Conservation (phyloP, 352 stramenopile genomes). For the Pythium rhizo-oryzae region DNA sequence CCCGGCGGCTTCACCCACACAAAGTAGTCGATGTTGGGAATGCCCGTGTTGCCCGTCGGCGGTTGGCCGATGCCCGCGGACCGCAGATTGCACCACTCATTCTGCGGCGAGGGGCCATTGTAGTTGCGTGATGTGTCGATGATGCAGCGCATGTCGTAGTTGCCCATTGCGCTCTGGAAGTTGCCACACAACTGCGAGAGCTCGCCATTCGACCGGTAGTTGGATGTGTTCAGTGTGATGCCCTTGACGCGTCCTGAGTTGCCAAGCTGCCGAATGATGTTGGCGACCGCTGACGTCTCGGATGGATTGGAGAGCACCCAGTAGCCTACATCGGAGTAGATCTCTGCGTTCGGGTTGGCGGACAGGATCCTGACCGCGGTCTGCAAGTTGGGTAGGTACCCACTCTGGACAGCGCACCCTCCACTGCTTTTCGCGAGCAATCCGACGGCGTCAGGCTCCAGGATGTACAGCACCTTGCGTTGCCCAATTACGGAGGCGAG, state of each 20-base stretch:
- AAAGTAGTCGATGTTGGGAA: slow-evolving; percentile 65
- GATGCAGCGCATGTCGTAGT: slow-evolving; percentile 43
- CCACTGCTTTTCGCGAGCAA: slow-evolving; percentile 42
- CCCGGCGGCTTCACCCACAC: slow-evolving; percentile 72
- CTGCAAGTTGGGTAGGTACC: slow-evolving; percentile 54
- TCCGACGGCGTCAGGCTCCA: slow-evolving; percentile 66
- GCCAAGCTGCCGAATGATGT: slow-evolving; percentile 45
- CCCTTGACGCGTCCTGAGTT: slow-evolving; percentile 48
- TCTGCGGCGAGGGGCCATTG: slow-evolving; percentile 33
- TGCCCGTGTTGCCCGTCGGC: slow-evolving; percentile 47
- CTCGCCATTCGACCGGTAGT: slow-evolving; percentile 63
- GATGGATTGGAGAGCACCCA: slow-evolving; percentile 40
- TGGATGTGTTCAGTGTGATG: slow-evolving; percentile 75
- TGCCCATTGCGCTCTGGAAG: slow-evolving; percentile 50
- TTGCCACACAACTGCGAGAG: slow-evolving; percentile 50
- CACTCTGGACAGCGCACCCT: slow-evolving; percentile 41
- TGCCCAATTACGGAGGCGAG: slow-evolving; percentile 44
- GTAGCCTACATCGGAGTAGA: slow-evolving; percentile 69
- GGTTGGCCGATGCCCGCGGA: slow-evolving; percentile 55
- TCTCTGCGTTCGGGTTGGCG: slow-evolving; percentile 51
- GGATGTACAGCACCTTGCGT: slow-evolving; percentile 67
- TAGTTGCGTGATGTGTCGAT: slow-evolving; percentile 75
- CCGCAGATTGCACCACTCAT: slow-evolving; percentile 76
- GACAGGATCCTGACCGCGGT: slow-evolving; percentile 43
- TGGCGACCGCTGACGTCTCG: neutral